These are phyloP conservation scores for Hymenoscyphus salicellus DNA, from an alignment of 2,329 filamentous ascomycete genomes.

Conservation along the genomic window DNA sequence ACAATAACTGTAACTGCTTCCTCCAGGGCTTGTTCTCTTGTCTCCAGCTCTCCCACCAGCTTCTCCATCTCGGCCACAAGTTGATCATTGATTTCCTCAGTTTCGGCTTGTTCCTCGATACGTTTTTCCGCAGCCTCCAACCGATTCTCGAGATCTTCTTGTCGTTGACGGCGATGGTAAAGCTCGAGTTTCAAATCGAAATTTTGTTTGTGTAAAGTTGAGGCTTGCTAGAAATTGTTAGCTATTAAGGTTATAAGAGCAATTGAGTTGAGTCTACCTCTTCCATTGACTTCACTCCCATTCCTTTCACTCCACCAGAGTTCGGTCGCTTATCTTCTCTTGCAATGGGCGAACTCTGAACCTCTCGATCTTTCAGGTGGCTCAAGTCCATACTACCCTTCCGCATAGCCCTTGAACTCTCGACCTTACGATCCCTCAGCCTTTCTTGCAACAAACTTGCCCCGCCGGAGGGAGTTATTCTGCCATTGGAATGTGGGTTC, in stretches of 20 bases:
- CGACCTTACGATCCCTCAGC: slow-evolving; percentile 36
- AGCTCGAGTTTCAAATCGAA: slow-evolving; percentile 74
- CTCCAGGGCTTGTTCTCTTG: slow-evolving; percentile 66
- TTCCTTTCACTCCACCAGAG: slow-evolving; percentile 43
- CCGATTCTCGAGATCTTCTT: slow-evolving; percentile 56
- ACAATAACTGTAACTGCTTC: slow-evolving; percentile 71
- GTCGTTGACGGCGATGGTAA: slow-evolving; percentile 64
- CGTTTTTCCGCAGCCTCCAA: slow-evolving; percentile 51
- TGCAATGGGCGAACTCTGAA: slow-evolving; percentile 34
- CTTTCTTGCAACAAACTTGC: slow-evolving; percentile 35
- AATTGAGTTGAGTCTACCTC: slow-evolving; percentile 45
- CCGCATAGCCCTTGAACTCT: slow-evolving; percentile 26
- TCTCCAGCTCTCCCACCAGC: slow-evolving; percentile 59
- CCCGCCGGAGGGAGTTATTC: slow-evolving; percentile 18
- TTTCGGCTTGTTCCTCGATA: slow-evolving; percentile 44
- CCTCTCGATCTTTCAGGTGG: slow-evolving; percentile 18
- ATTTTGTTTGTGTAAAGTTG: slow-evolving; percentile 70
- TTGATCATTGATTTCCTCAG: slow-evolving; percentile 56
- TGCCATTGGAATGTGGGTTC: slow-evolving; percentile 7
- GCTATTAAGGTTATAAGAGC: slow-evolving; percentile 5
- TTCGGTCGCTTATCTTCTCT: slow-evolving; percentile 33
- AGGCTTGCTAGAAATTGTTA: slow-evolving; percentile 51
- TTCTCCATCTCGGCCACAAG: slow-evolving; percentile 49
- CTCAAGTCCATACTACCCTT: slow-evolving; percentile 28
- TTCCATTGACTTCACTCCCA: slow-evolving; percentile 68